These are phyloP conservation scores for Microcera coccophila DNA, from an alignment of 2,329 filamentous ascomycete genomes.

Conservation along the genomic window DNA sequence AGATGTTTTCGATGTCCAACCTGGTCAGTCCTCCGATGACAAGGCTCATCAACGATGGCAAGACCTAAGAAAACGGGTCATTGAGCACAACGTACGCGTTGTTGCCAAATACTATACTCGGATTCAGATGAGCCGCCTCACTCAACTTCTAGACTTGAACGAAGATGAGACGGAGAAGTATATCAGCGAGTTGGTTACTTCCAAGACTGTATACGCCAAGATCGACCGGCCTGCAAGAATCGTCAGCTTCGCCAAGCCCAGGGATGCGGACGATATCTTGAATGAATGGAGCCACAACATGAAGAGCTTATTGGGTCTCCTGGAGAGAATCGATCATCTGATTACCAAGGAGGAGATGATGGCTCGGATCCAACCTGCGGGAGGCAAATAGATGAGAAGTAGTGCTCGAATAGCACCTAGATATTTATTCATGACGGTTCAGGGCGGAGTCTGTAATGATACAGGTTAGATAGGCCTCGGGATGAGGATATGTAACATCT, in stretches of 20 bases:
- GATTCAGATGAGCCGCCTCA: slow-evolving; percentile 87
- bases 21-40: slow-evolving; percentile 64
- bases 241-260: slow-evolving; percentile 90
- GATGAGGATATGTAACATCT: slow-evolving; percentile 30
- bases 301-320: slow-evolving; percentile 80
- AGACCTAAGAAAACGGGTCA: slow-evolving; percentile 94
- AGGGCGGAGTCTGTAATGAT: slow-evolving; percentile 31
- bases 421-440: slow-evolving; percentile 27
- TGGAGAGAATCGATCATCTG: slow-evolving; percentile 92
- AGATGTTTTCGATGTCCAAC: slow-evolving; percentile 76
- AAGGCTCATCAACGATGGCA: slow-evolving; percentile 87
- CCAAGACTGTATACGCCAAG: slow-evolving; percentile 96
- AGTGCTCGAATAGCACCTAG: slow-evolving; percentile 15
- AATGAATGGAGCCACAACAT: slow-evolving; percentile 99
- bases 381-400: slow-evolving; percentile 31
- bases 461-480: slow-evolving; percentile 34
- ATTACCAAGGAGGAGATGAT: slow-evolving; percentile 99
- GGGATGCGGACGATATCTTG: slow-evolving; percentile 90
- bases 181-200: slow-evolving; percentile 93
- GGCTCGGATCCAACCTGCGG: slow-evolving; percentile 80
- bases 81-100: slow-evolving; percentile 97
- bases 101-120: slow-evolving; percentile 98
- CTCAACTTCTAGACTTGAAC: slow-evolving; percentile 82
- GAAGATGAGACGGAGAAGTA: slow-evolving; percentile 99
- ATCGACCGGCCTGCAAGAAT: slow-evolving; percentile 91